These are phyloP conservation scores for Rhodosporidiobolus odoratus DNA, from an alignment of 768 basidiomycete genomes.

Conservation along the genomic window DNA sequence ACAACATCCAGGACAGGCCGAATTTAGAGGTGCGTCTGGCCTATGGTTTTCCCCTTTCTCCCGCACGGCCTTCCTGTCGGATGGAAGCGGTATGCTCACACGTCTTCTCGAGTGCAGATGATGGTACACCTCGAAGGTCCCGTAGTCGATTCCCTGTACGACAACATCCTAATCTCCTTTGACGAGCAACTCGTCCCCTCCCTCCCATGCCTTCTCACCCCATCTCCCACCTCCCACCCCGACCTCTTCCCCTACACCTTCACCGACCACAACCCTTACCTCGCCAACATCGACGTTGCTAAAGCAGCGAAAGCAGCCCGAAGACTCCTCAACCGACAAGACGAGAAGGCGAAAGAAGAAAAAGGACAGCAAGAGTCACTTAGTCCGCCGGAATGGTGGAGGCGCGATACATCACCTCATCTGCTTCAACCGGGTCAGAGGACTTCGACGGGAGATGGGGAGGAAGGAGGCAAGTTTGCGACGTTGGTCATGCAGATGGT, in stretches of 20 bases:
- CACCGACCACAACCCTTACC: conserved; percentile 49
- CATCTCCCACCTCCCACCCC: conserved; percentile 19
- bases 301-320: conserved; percentile 50
- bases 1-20: conserved; percentile 60
- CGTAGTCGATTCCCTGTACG: conserved; percentile 65
- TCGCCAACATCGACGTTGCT: conserved; percentile 49
- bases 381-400: conserved; percentile 31
- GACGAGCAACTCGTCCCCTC: conserved; percentile 31
- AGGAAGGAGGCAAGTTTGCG: conserved; percentile 29
- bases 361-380: conserved; percentile 36
- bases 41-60: conserved; percentile 32
- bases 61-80: conserved; percentile 49
- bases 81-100: not conserved
- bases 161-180: conserved; percentile 58
- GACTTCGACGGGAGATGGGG: not conserved
- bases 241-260: conserved; percentile 49
- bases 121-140: conserved; percentile 68
- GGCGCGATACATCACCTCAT: conserved; percentile 13
- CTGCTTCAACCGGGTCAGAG: not conserved
- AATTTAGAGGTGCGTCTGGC: conserved; percentile 44
- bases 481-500: conserved; percentile 32
- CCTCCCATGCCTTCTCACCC: conserved; percentile 23
- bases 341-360: conserved; percentile 42
- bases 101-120: conserved; percentile 52
- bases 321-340: conserved; percentile 45